Evolutionary conservation across 2,329 filamentous ascomycete species (phyloP), one percentile per base, ranked within the genome.

Genomic region (Fusarium veterinarium): DNA sequence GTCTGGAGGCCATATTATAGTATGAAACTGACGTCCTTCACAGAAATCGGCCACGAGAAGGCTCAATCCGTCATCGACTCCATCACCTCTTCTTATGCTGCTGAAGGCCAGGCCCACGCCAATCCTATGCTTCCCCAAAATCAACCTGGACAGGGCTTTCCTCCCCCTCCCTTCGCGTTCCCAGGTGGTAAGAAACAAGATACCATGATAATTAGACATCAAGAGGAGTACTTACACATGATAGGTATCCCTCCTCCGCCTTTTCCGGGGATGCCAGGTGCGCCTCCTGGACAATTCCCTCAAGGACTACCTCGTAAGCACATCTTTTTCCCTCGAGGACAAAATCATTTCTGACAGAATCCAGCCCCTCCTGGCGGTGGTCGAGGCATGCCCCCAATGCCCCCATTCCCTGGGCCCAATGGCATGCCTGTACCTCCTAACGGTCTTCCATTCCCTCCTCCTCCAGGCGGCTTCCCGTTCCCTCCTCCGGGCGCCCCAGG

Each of bases 31-130:
- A 67, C 64, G 33, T 60, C 53, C 25, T 53, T 42, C 79, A 8
- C 65, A 95, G 94, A 98, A 86, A 98, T 99, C 82, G 96, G 95
- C 52, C 95, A 98, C 83, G 96, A 98, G 85, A 97, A 98, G 86
- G 95, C 96, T 67, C 96, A 99, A 84, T 96, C 93, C 55, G 96
- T 99, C 77, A 99, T 99, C 81, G 96, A 99, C 85, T 95, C 93
- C 77, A 99, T 99, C 83, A 98, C 96, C 45, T 94, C 91, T 46
- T 97, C 95, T 42, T 98, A 99, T 85, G 94, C 93, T 73, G 95
- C 94, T 76, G 96, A 97, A 85, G 96, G 96, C 78, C 95, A 98
- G 82, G 91, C 92, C 73, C 90, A 91, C 79, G 90, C 91, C 69
- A 98, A 97, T 82, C 95, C 93, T 57, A 94, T 96, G 90, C 90